Percentiles rank a stretch among this genome's conserved stretches.
Conservation (phyloP, 768 basidiomycete species). For the Suillus variegatus region DNA sequence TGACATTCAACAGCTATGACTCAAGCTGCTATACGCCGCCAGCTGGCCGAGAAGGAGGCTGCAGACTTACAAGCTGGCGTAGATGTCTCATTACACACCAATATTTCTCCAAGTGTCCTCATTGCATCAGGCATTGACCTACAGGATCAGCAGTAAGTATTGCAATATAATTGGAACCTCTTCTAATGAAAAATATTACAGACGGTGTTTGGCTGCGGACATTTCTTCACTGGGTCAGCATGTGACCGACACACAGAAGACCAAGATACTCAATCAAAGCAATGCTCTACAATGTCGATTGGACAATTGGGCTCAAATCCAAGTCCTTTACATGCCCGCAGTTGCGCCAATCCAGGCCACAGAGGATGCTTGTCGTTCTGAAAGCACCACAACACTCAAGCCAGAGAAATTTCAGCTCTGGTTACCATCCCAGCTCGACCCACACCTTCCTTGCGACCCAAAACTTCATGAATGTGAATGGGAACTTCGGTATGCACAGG, state of each 20-base stretch:
- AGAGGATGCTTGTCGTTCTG: not conserved
- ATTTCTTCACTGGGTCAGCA: not conserved
- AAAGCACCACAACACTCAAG: not conserved
- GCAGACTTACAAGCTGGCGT: not conserved
- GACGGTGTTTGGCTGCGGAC: no score
- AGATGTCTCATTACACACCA: not conserved
- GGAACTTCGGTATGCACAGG: constrained; percentile 15
- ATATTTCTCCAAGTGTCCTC: not conserved
- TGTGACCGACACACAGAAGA: constrained; percentile 2
- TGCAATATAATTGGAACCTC: not conserved
- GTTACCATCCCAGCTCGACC: not conserved
- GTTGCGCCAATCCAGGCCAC: not conserved
- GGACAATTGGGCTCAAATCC: not conserved
- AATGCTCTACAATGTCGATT: not conserved
- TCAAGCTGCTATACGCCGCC: constrained; percentile 5
- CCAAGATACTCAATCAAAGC: not conserved
- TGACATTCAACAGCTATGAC: not conserved
- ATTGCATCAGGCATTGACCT: not conserved
- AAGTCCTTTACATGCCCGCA: not conserved
- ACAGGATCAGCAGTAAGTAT: constrained; percentile 2
- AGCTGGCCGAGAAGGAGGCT: constrained; percentile 10
- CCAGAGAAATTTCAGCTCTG: not conserved
- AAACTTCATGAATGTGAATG: not conserved
- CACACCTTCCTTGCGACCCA: not conserved
- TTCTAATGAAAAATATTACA: not conserved